These are phyloP conservation scores for Medicago arabica DNA, from an alignment of 306 rosid genomes.

Conservation along the genomic window DNA sequence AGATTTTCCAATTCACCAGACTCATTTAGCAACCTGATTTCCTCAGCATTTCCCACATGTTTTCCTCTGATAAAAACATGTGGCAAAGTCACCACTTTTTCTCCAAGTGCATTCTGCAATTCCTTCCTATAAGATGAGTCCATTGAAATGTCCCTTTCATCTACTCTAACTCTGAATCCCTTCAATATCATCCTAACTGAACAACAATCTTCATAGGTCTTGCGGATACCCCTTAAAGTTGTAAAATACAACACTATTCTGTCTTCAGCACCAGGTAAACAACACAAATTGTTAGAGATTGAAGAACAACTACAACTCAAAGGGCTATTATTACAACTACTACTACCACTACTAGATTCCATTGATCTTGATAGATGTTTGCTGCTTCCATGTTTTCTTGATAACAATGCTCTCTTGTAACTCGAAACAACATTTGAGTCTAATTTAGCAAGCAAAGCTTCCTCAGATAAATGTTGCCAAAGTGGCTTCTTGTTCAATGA, in stretches of 20 bases:
- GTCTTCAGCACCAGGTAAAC: constrained; percentile 52
- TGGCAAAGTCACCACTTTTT: constrained; percentile 56
- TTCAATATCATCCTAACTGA: constrained; percentile 62
- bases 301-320: constrained; percentile 16
- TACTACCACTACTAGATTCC: constrained; percentile 33
- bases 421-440: constrained; percentile 72
- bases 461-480: constrained; percentile 86
- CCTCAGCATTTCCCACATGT: constrained; percentile 76
- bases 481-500: constrained; percentile 59
- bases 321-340: constrained; percentile 44
- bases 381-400: constrained; percentile 49
- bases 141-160: constrained; percentile 85
- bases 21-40: constrained; percentile 67
- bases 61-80: constrained; percentile 69
- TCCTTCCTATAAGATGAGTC: constrained; percentile 72
- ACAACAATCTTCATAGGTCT: constrained; percentile 80
- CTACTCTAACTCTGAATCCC: constrained; percentile 69
- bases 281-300: constrained; percentile 3
- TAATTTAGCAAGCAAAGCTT: constrained; percentile 71
- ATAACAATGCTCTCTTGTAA: constrained; percentile 72
- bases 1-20: constrained; percentile 64
- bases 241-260: constrained; percentile 72
- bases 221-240: constrained; percentile 74
- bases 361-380: constrained; percentile 45
- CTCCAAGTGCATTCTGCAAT: constrained; percentile 52